Conservation (phyloP, 1,284 basidiomycete species). For the Pyrrhoderma noxium region DNA sequence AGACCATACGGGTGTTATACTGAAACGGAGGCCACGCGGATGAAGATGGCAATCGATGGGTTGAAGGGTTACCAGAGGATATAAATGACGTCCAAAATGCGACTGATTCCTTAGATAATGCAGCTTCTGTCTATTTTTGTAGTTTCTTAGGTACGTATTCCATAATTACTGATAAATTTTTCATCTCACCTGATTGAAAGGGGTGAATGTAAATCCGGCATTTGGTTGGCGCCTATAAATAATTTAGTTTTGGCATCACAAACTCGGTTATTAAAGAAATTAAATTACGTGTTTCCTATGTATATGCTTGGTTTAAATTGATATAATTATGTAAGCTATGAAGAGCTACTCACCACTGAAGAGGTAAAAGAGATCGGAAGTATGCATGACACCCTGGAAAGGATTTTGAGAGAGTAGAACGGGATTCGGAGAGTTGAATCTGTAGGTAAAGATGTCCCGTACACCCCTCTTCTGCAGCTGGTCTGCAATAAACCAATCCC, state of each 20-base stretch:
- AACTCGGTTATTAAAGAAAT: not conserved
- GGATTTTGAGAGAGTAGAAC: conserved; percentile 31
- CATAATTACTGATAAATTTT: conserved; percentile 1
- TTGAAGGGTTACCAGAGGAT: conserved; percentile 31
- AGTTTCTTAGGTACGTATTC: not conserved
- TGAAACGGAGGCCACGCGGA: conserved; percentile 28
- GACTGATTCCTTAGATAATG: conserved; percentile 35
- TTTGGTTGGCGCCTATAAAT: conserved; percentile 24
- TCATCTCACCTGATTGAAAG: conserved; percentile 32
- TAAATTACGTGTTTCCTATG: conserved; percentile 33
- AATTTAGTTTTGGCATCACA: conserved; percentile 11
- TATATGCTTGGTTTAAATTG: too few relatives aligned
- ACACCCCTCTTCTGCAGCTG: conserved; percentile 27
- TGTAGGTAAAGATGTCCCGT: conserved; percentile 30
- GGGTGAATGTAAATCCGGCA: conserved; percentile 33
- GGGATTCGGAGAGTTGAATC: conserved; percentile 32
- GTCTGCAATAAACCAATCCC: conserved; percentile 37
- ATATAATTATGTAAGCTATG: not conserved
- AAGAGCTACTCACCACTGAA: conserved; percentile 32
- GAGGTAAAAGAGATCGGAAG: conserved; percentile 38
- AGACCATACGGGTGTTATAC: conserved; percentile 21
- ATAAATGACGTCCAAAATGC: conserved; percentile 41
- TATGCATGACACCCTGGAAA: conserved; percentile 37
- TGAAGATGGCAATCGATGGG: conserved; percentile 23
- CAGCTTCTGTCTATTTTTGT: conserved; percentile 31